A percentile compares a stretch with the other conserved stretches of the same genome.
phyloP scores from a whole-genome alignment of 176 grass and related monocot genomes.

The Cocos nucifera region DNA sequence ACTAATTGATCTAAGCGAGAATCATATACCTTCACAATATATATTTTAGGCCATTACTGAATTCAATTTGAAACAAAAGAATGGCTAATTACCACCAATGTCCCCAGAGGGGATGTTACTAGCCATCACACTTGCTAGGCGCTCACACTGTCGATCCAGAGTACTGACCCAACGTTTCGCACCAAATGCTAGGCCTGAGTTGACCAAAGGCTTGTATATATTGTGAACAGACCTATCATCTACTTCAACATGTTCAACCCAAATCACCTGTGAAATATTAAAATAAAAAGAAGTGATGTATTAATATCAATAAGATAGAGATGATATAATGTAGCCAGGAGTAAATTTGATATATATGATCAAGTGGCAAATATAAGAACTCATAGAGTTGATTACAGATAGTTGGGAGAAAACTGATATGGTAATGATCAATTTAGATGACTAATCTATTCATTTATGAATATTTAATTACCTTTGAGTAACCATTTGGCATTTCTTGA shows the following conservation, averaged over 20 bases:
- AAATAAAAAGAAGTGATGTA: not conserved
- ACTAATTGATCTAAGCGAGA: too few species aligned
- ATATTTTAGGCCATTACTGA: too few species aligned
- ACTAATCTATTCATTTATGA: too few species aligned
- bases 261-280: slow-evolving; percentile 41
- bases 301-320: too few species aligned
- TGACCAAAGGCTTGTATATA: slow-evolving; percentile 74
- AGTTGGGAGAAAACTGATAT: too few species aligned
- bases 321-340: too few species aligned
- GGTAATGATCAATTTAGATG: too few species aligned
- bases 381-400: too few species aligned
- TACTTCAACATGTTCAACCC: slow-evolving; percentile 95
- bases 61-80: too few species aligned
- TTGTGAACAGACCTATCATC: slow-evolving; percentile 89
- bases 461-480: slow-evolving; percentile 9
- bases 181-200: slow-evolving; percentile 74
- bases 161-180: slow-evolving; percentile 71
- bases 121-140: slow-evolving; percentile 85
- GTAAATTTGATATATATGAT: too few species aligned
- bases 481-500: slow-evolving; percentile 19
- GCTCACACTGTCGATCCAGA: slow-evolving; percentile 81
- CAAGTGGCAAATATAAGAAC: too few species aligned
- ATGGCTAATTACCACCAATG: slow-evolving; percentile 42
- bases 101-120: slow-evolving; percentile 81
- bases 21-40: too few species aligned